Base-by-base conservation (phyloP, 345 rosid genomes). In the Hibiscus mutabilis region DNA sequence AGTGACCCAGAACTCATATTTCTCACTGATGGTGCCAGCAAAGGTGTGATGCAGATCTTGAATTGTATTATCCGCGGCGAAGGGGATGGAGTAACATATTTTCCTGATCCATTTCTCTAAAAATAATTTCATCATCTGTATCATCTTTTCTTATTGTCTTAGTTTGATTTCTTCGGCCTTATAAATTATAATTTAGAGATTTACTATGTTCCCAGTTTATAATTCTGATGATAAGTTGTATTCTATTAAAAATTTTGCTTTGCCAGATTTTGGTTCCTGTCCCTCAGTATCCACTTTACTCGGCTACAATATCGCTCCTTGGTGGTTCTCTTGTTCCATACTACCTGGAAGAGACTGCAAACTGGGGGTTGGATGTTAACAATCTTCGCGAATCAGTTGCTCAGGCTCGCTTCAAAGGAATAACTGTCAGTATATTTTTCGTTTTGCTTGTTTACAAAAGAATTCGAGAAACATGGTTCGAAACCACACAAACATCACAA, bases 11-110 rank as follows among this genome's bases (percentile, higher is more conserved):
- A 94, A 77, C 91, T 88, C 81, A 88, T 94, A 72, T 94, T 78
- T 77, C 98, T 94, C 74, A 94, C 98, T 63, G 97, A 91, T 84
- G 98, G 98, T 78, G 98, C 98, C 6, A 91, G 98, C 85, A 91
- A 91, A 85, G 98, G 98, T 82, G 97, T 94, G 73, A 94, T 91
- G 96, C 97, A 59, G 82, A 90, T 88, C 75, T 79, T 95, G 86
- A 95, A 89, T 71, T 79, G 91, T 73, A 81, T 92, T 58, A 95
- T 95, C 75, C 90, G 97, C 9, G 96, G 97, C 63, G 79, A 77
- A 70, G 75, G 96, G 69, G 99, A 95, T 59, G 99, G 99, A 90
- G 97, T 95, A 86, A 84, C 60, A 24, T 62, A 74, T 78, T 61
- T 75, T 58, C 66, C 60, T 27, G 29, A 2, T 52, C 56, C 61